These are phyloP conservation scores for Themeda triandra DNA, from an alignment of 176 grass and related monocot species.

Conservation along the genomic window DNA sequence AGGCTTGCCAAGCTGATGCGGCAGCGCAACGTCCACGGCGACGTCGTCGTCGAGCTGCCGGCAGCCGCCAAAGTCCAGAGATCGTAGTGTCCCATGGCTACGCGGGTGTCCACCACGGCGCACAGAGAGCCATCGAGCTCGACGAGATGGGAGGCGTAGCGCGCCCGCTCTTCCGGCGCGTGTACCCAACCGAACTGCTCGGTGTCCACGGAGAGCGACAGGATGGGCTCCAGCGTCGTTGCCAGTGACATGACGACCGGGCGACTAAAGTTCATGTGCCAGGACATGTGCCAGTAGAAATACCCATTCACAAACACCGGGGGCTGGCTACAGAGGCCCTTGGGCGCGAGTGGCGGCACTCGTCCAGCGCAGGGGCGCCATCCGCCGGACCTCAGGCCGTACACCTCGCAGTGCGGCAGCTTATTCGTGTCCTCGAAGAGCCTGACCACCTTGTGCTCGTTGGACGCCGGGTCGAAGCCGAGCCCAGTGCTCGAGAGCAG, in stretches of 20 bases:
- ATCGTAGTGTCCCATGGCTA: not conserved
- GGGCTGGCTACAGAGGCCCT: not conserved
- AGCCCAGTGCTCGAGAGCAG: not conserved
- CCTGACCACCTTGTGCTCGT: slow-evolving; percentile 1
- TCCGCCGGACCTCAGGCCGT: not conserved
- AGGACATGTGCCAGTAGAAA: not conserved
- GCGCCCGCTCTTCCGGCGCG: not conserved
- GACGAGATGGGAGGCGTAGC: not conserved
- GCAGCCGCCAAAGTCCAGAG: not conserved
- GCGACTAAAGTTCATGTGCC: not conserved
- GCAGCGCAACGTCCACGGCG: slow-evolving; percentile 9
- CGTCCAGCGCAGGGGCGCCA: not conserved
- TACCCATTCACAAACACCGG: not conserved
- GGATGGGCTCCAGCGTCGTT: not conserved
- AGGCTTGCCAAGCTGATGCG: not conserved
- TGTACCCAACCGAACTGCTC: not conserved
- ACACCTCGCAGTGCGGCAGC: not conserved
- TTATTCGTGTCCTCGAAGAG: not conserved
- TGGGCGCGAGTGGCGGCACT: not conserved
- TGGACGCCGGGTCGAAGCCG: not conserved
- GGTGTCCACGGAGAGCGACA: not conserved
- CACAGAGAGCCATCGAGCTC: not conserved
- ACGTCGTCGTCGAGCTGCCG: too few species aligned
- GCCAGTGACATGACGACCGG: too few species aligned
- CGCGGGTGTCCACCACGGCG: not conserved